These are phyloP conservation scores for Pouteria glomerata DNA, from an alignment of 148 eudicot species.

Conservation along the genomic window DNA sequence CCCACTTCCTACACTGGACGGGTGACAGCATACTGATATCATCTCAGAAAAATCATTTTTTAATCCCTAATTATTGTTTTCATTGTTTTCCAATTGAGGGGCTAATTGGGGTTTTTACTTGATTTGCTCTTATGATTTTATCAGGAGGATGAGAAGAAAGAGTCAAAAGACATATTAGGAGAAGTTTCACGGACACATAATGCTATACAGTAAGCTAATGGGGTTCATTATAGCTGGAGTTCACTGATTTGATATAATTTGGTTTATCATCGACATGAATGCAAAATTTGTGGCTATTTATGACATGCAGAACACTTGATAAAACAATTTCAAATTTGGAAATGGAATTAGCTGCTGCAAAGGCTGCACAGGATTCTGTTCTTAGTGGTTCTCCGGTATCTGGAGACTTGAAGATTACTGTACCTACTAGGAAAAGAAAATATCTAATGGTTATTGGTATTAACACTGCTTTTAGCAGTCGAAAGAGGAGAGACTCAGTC, in stretches of 20 bases:
- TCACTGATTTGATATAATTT: background rate
- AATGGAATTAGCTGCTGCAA: slow-evolving; percentile 95
- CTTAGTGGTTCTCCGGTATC: slow-evolving; percentile 66
- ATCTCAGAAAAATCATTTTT: too few species aligned
- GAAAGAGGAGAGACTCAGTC: slow-evolving; percentile 89
- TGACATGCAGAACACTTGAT: slow-evolving; percentile 57
- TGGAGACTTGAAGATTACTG: slow-evolving; percentile 29
- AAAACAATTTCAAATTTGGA: slow-evolving; percentile 84
- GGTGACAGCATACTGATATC: background rate
- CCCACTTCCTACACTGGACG: too few species aligned
- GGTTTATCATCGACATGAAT: background rate
- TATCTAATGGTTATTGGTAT: slow-evolving; percentile 83
- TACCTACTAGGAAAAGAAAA: slow-evolving; percentile 55
- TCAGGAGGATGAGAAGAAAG: slow-evolving; percentile 36
- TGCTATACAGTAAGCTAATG: slow-evolving; percentile 56
- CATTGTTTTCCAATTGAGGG: background rate
- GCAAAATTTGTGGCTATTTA: background rate
- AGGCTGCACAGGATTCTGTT: slow-evolving; percentile 77
- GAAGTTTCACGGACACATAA: slow-evolving; percentile 53
- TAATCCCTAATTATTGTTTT: background rate
- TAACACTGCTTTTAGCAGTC: slow-evolving; percentile 91
- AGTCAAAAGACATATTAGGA: slow-evolving; percentile 34
- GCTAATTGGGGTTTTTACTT: background rate
- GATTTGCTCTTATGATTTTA: slow-evolving; percentile 6
- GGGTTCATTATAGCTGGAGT: background rate